These are phyloP conservation scores for Lumnitzera littorea DNA, from an alignment of 345 rosid species.

Conservation along the genomic window DNA sequence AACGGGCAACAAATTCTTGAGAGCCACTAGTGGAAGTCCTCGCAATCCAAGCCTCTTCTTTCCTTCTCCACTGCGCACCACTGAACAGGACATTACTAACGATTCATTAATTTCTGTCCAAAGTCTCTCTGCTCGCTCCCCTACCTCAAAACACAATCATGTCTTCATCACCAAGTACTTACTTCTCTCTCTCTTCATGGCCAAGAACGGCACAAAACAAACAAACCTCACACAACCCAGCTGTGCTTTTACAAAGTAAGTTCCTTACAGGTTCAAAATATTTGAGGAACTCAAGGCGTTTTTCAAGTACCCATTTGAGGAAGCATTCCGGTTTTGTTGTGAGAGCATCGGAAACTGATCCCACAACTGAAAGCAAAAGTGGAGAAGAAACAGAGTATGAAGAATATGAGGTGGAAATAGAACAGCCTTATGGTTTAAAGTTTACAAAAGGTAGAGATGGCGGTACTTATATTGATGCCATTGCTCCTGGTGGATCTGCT, in stretches of 20 bases:
- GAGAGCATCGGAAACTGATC: conserved; percentile 59
- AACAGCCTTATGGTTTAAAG: conserved; percentile 74
- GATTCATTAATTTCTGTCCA: too few species aligned
- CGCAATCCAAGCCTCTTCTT: too few species aligned
- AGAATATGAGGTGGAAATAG: conserved; percentile 80
- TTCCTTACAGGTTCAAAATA: conserved; percentile 7
- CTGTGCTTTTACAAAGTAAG: not conserved
- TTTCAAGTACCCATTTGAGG: conserved; percentile 26
- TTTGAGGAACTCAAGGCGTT: conserved; percentile 14
- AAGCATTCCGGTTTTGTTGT: conserved; percentile 27
- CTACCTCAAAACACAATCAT: conserved; percentile 14
- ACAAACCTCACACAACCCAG: not conserved
- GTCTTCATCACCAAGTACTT: conserved; percentile 50
- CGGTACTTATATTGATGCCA: conserved; percentile 84
- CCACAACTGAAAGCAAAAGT: conserved; percentile 22
- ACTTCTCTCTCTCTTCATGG: conserved; percentile 47
- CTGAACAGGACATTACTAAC: too few species aligned
- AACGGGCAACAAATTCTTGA: too few species aligned
- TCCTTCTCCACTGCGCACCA: too few species aligned
- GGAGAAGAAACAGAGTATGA: conserved; percentile 41
- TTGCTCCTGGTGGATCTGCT: conserved; percentile 74
- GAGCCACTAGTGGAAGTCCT: too few species aligned
- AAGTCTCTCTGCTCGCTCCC: too few species aligned
- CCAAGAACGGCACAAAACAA: conserved; percentile 38
- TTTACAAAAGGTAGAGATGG: conserved; percentile 89